Evolutionary conservation across 179 eudicot genomes (phyloP).

Genomic region (Beta corolliflora): DNA sequence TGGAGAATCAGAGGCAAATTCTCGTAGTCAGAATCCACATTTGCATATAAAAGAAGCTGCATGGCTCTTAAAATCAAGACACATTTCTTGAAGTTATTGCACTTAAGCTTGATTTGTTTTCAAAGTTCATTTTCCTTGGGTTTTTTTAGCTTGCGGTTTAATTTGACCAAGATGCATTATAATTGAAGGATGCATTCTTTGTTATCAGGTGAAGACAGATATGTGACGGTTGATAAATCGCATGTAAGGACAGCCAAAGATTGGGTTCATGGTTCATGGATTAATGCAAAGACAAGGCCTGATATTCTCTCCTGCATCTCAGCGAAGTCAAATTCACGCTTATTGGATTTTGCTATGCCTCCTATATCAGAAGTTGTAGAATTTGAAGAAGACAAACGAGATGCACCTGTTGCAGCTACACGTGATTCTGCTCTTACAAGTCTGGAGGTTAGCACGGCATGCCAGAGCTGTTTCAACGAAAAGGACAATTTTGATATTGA

Average conservation of each 20-base stretch:
- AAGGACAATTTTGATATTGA: neutral
- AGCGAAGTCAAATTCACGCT: slow-evolving; percentile 17
- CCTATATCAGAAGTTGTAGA: slow-evolving; percentile 29
- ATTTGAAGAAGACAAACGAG: slow-evolving; percentile 14
- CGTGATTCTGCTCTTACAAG: neutral
- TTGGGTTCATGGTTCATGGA: slow-evolving; percentile 50
- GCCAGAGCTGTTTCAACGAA: neutral
- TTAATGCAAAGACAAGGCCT: slow-evolving; percentile 37
- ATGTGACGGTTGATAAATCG: slow-evolving; percentile 29
- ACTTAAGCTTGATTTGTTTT: too few species aligned
- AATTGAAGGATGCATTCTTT: neutral
- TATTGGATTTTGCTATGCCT: slow-evolving; percentile 15
- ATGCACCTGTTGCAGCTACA: slow-evolving; percentile 4
- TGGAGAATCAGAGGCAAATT: too few species aligned
- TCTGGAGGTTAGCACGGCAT: neutral
- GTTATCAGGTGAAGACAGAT: slow-evolving; percentile 43
- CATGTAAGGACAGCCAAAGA: slow-evolving; percentile 46
- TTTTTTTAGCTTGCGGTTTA: neutral
- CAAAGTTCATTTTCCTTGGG: neutral
- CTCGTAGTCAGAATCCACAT: too few species aligned
- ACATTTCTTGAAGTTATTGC: too few species aligned
- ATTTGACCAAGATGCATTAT: neutral
- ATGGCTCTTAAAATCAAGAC: too few species aligned
- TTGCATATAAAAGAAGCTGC: too few species aligned
- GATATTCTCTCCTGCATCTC: slow-evolving; percentile 37